A percentile compares a stretch with the other conserved stretches of the same genome.
Evolutionary conservation across 176 grass and related monocot species (phyloP).

Genomic region (Thinopyrum elongatum): DNA sequence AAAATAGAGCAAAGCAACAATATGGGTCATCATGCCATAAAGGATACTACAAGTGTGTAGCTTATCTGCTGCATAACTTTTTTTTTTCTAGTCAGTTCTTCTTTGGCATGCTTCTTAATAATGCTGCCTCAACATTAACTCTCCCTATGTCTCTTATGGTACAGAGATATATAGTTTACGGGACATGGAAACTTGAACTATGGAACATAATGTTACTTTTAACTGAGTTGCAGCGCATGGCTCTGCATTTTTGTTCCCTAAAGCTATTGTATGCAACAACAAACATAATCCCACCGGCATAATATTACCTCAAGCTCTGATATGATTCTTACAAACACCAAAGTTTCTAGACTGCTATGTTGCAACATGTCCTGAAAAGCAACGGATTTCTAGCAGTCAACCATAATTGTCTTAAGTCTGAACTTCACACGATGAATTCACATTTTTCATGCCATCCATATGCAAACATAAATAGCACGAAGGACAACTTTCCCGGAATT

Average conservation of each 20-base stretch:
- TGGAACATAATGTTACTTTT: background rate
- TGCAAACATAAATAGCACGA: constrained; percentile 1
- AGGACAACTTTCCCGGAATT: background rate
- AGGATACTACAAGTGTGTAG: constrained; percentile 1
- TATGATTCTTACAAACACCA: constrained; percentile 64
- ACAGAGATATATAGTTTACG: background rate
- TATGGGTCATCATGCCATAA: background rate
- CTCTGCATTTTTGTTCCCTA: background rate
- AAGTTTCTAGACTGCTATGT: constrained; percentile 50
- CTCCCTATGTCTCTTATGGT: background rate
- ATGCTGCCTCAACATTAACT: background rate
- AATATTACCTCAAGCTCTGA: constrained; percentile 68
- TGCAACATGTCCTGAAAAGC: constrained; percentile 54
- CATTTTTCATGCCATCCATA: background rate
- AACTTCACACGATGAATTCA: constrained; percentile 6
- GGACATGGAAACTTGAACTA: background rate
- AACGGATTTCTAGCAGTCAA: constrained; percentile 26
- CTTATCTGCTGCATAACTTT: background rate
- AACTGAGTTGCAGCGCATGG: constrained; percentile 18
- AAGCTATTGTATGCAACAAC: background rate
- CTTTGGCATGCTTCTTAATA: background rate
- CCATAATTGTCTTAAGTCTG: background rate
- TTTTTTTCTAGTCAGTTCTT: background rate
- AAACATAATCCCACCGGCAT: background rate
- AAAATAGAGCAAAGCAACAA: constrained; percentile 5